Evolutionary conservation across 1,284 basidiomycete species (phyloP), one percentile per base, ranked within the genome.

Genomic region (Hemileia vastatrix): DNA sequence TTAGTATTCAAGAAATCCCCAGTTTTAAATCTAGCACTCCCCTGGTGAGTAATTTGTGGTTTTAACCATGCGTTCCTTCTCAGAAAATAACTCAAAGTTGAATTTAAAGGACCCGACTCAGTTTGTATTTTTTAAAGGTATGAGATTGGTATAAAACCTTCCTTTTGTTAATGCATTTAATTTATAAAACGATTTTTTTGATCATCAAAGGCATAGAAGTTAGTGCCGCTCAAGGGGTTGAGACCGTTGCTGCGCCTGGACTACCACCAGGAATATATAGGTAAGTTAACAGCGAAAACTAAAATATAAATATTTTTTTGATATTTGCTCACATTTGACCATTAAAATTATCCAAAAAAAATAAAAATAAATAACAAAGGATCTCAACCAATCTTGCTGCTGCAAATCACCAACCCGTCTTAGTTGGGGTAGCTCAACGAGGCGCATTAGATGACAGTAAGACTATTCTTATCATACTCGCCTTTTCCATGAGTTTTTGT

Each of bases 81-180:
- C n/a, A n/a, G n/a, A 60, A 44, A 47, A 31, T 4, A 60, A 53
- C 31, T 44, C 49, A 33, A 31, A 21, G 32, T 32, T 60, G 11
- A 47, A 52, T 24, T 53, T 50, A 3, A 60, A 24, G 11, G 49
- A 60, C 40, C 58, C 58, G n/a, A 32, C 18, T 5, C 31, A 45
- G 24, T 60, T 60, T 33, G 40, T 6, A 4, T 60, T 60, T 50
- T 60, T 60, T 50, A 60, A 60, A 60, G 58, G 58, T 54, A 47
- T 5, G 36, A n/a, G n/a, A n/a, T n/a, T n/a, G n/a, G n/a, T n/a
- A n/a, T n/a, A n/a, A n/a, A n/a, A n/a, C n/a, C n/a, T n/a, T n/a
- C n/a, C n/a, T n/a, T n/a, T n/a, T n/a, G n/a, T n/a, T n/a, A n/a
- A n/a, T 47, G 15, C 6, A 32, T 31, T 43, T 47, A 9, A n/a